Conservation (phyloP, 1,139 yeast species). For the Candida sp. region DNA sequence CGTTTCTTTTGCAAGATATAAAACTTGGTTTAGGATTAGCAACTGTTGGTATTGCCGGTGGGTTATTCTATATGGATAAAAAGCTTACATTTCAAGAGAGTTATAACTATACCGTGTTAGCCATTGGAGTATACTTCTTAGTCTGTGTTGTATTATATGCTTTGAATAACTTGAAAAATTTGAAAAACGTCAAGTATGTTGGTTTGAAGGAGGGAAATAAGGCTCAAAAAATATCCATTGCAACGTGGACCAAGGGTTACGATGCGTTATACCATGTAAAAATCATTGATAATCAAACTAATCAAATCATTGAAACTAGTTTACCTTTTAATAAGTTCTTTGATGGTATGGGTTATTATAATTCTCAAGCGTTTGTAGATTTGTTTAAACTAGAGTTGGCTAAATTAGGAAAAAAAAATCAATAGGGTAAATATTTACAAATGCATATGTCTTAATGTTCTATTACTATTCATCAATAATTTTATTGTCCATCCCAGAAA, state of each 20-base stretch:
- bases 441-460: not conserved
- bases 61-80: constrained; percentile 66
- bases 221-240: constrained; percentile 32
- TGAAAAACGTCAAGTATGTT: constrained; percentile 54
- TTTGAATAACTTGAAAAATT: constrained; percentile 36
- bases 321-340: constrained; percentile 44
- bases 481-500: constrained; percentile 52
- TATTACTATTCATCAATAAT: constrained; percentile 8
- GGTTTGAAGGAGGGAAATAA: constrained; percentile 41
- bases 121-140: constrained; percentile 51
- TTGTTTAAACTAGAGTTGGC: constrained; percentile 27
- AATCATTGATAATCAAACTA: constrained; percentile 22
- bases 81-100: constrained; percentile 43
- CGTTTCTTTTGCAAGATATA: constrained; percentile 54
- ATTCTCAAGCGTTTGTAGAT: constrained; percentile 33
- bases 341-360: constrained; percentile 45
- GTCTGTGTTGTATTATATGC: constrained; percentile 47
- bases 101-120: constrained; percentile 27
- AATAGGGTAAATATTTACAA: constrained; percentile 2
- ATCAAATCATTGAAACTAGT: constrained; percentile 14
- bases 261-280: constrained; percentile 43
- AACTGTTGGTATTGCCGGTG: constrained; percentile 65
- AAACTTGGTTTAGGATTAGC: constrained; percentile 68
- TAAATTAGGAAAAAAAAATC: constrained; percentile 15
- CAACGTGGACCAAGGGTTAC: constrained; percentile 35